Evolutionary conservation across 768 basidiomycete genomes (phyloP).

Genomic region (Boletus tomentosulus): DNA sequence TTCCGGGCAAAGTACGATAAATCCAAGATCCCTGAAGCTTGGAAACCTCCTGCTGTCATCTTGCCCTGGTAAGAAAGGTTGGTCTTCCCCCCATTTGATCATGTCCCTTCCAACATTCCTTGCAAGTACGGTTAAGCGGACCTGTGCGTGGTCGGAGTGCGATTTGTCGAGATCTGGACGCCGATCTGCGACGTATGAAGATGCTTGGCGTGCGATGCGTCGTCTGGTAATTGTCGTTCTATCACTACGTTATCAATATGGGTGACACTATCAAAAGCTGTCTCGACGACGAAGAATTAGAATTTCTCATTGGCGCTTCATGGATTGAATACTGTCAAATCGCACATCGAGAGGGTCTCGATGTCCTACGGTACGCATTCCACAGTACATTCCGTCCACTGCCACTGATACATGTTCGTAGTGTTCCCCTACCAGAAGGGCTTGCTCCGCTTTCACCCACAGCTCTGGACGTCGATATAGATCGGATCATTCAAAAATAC

Average conservation of each 20-base stretch:
- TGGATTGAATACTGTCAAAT: slow-evolving; percentile 72
- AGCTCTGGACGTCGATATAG: slow-evolving; percentile 62
- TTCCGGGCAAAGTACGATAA: slow-evolving; percentile 5
- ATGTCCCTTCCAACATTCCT: background rate
- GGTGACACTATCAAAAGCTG: slow-evolving; percentile 45
- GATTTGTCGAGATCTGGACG: slow-evolving; percentile 77
- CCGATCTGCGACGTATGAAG: slow-evolving; percentile 73
- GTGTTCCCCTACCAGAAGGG: slow-evolving; percentile 88
- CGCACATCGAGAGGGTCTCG: slow-evolving; percentile 64
- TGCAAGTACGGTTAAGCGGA: slow-evolving; percentile 63
- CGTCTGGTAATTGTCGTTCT: slow-evolving; percentile 53
- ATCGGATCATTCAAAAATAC: slow-evolving; percentile 62
- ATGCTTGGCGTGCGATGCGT: slow-evolving; percentile 73
- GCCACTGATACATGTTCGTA: slow-evolving; percentile 24
- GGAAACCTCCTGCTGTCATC: slow-evolving; percentile 90
- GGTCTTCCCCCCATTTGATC: slow-evolving; percentile 4
- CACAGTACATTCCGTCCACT: background rate
- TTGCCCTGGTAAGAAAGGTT: slow-evolving; percentile 94
- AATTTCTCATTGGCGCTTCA: slow-evolving; percentile 72
- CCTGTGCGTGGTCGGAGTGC: slow-evolving; percentile 75
- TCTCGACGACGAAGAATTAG: slow-evolving; percentile 79
- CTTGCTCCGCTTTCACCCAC: slow-evolving; percentile 62
- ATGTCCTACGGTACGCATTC: slow-evolving; percentile 64
- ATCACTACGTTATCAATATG: background rate
- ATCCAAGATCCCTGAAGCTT: slow-evolving; percentile 34